Evolutionary conservation across 169 alveolate genomes (phyloP).

Genomic region (Plasmodium coatneyi): DNA sequence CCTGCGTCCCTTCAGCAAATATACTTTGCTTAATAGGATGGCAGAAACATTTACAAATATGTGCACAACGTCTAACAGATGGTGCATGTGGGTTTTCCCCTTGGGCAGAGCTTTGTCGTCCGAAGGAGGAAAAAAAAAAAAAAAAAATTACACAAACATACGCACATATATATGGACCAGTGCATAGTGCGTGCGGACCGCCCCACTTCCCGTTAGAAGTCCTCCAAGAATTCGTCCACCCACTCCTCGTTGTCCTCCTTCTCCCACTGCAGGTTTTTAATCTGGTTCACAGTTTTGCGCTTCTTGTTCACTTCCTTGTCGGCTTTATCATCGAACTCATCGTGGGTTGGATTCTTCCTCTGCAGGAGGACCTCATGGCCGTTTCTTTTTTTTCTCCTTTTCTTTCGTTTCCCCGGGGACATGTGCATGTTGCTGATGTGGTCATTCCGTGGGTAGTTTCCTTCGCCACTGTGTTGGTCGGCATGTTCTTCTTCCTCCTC

Average conservation of each 20-base stretch:
- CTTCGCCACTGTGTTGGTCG: background rate
- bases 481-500: slow-evolving; percentile 32
- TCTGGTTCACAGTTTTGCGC: slow-evolving; percentile 47
- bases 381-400: slow-evolving; percentile 34
- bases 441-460: background rate
- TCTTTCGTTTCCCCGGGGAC: slow-evolving; percentile 10
- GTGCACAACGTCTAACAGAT: background rate
- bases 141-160: background rate
- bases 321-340: background rate
- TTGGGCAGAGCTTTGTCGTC: background rate
- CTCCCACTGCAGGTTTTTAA: slow-evolving; percentile 54
- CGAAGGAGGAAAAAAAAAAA: background rate
- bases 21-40: background rate
- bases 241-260: slow-evolving; percentile 70
- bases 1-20: background rate
- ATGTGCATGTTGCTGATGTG: slow-evolving; percentile 17
- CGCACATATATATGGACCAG: background rate
- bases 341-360: background rate
- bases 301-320: slow-evolving; percentile 49
- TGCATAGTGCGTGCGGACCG: background rate
- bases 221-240: slow-evolving; percentile 74
- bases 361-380: slow-evolving; percentile 9
- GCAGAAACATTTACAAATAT: background rate
- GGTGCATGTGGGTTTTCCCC: background rate
- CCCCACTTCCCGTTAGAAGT: background rate